Evolutionary conservation across 1,284 basidiomycete genomes (phyloP).

Genomic region (Boletellus sp.): DNA sequence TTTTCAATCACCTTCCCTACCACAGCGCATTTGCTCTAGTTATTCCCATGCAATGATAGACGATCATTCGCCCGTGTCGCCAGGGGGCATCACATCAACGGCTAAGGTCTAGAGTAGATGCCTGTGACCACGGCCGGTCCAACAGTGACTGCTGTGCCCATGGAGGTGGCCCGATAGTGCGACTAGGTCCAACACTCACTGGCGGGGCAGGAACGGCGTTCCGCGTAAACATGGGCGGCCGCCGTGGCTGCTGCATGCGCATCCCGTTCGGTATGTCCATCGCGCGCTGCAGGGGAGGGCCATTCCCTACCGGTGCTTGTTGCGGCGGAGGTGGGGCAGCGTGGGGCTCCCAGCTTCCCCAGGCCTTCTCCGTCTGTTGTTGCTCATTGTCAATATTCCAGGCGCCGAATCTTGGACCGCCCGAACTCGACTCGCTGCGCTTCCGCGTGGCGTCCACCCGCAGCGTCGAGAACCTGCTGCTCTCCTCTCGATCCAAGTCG

Average conservation of each 20-base stretch:
- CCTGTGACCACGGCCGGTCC: slow-evolving; percentile 36
- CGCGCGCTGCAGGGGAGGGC: slow-evolving; percentile 41
- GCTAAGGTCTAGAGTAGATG: slow-evolving; percentile 38
- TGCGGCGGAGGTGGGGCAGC: slow-evolving; percentile 19
- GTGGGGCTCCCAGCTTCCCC: slow-evolving; percentile 32
- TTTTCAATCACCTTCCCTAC: no score
- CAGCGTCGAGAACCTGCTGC: slow-evolving; percentile 17
- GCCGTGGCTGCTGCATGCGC: slow-evolving; percentile 45
- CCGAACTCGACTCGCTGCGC: slow-evolving; percentile 28
- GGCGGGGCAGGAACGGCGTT: slow-evolving; percentile 37
- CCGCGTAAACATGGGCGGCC: slow-evolving; percentile 41
- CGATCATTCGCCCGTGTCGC: background rate
- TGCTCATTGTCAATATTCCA: slow-evolving; percentile 30
- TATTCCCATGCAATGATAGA: slow-evolving; percentile 20
- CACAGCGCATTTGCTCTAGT: no score
- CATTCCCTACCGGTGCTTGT: slow-evolving; percentile 27
- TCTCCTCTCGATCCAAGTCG: slow-evolving; percentile 41
- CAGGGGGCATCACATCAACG: slow-evolving; percentile 19
- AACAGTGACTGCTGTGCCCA: slow-evolving; percentile 35
- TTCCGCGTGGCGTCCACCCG: slow-evolving; percentile 21
- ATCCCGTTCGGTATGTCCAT: slow-evolving; percentile 47
- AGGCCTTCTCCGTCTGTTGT: slow-evolving; percentile 19
- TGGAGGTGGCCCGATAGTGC: slow-evolving; percentile 23
- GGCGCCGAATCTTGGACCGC: slow-evolving; percentile 21
- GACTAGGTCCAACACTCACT: slow-evolving; percentile 28